Percentiles rank a stretch among this genome's conserved stretches.
Evolutionary conservation across 805 yeast species (phyloP).

Genomic region (Blastobotrys parvus): DNA sequence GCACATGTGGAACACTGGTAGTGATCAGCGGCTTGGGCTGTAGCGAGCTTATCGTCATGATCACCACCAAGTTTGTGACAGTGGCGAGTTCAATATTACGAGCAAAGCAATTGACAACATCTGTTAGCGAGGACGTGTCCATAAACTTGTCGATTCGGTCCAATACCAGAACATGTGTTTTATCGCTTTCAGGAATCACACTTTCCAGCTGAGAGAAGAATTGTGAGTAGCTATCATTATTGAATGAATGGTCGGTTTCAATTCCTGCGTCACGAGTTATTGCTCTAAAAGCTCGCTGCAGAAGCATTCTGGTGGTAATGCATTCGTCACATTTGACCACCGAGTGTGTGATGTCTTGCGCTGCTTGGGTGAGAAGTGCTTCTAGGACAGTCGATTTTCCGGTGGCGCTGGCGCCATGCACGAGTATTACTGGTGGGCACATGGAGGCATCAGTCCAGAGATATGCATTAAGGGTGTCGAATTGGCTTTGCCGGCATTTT

Average conservation of each 20-base stretch:
- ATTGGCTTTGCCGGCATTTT: slow-evolving; percentile 14
- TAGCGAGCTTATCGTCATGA: slow-evolving; percentile 38
- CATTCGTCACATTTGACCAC: slow-evolving; percentile 42
- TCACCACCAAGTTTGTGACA: slow-evolving; percentile 32
- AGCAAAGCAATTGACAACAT: slow-evolving; percentile 28
- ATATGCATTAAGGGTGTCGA: slow-evolving; percentile 12
- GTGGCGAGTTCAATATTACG: slow-evolving; percentile 35
- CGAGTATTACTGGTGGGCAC: slow-evolving; percentile 32
- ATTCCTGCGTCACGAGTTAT: slow-evolving; percentile 20
- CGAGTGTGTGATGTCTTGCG: slow-evolving; percentile 28
- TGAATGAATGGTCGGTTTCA: slow-evolving; percentile 30
- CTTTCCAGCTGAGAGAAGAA: not conserved
- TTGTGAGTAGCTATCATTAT: slow-evolving; percentile 11
- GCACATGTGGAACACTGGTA: slow-evolving; percentile 36
- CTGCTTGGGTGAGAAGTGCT: slow-evolving; percentile 25
- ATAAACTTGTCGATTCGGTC: slow-evolving; percentile 43
- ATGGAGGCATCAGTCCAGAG: slow-evolving; percentile 10
- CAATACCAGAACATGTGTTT: slow-evolving; percentile 40
- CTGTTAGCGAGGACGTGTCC: slow-evolving; percentile 23
- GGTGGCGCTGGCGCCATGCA: slow-evolving; percentile 42
- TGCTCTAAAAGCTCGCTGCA: slow-evolving; percentile 37
- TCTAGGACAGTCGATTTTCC: slow-evolving; percentile 39
- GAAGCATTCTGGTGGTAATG: slow-evolving; percentile 37
- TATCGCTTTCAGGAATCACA: slow-evolving; percentile 7
- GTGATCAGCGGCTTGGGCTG: slow-evolving; percentile 36